These are phyloP conservation scores for Silene conica DNA, from an alignment of 148 eudicot species.

Conservation along the genomic window DNA sequence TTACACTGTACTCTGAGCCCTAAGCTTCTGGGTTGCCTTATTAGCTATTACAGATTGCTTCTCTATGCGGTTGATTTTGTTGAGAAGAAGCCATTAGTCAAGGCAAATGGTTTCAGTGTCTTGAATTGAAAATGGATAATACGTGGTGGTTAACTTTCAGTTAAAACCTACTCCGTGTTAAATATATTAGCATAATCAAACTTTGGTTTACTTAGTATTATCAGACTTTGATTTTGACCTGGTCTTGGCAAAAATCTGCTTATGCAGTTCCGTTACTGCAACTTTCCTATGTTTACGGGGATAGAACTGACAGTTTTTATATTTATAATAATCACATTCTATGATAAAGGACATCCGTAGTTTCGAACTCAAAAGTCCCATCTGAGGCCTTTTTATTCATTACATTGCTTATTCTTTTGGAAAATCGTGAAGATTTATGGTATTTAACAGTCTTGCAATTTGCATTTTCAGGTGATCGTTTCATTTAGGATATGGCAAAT, in stretches of 20 bases:
- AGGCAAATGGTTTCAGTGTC: not conserved
- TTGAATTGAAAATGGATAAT: not conserved
- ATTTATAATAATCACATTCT: not conserved
- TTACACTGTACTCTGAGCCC: not conserved
- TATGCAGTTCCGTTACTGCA: not conserved
- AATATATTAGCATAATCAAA: too few species aligned
- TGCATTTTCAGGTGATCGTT: slow-evolving; percentile 19
- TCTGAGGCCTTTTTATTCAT: not conserved
- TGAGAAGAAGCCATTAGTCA: not conserved
- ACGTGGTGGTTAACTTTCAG: not conserved
- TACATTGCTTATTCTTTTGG: not conserved
- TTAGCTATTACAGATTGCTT: not conserved
- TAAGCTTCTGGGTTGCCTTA: not conserved
- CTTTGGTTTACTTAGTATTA: not conserved
- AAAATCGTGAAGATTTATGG: not conserved
- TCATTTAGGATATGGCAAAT: slow-evolving; percentile 49
- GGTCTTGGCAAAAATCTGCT: not conserved
- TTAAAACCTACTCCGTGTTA: not conserved
- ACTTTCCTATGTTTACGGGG: not conserved
- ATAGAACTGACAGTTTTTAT: not conserved
- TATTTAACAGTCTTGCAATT: not conserved
- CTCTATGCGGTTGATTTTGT: not conserved
- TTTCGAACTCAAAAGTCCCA: too few species aligned
- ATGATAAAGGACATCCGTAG: not conserved
- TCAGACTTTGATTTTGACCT: not conserved